Evolutionary conservation across 371 early-diverging fungal species (phyloP), one percentile per base, ranked within the genome.

Genomic region (Actinomortierella wolfii): DNA sequence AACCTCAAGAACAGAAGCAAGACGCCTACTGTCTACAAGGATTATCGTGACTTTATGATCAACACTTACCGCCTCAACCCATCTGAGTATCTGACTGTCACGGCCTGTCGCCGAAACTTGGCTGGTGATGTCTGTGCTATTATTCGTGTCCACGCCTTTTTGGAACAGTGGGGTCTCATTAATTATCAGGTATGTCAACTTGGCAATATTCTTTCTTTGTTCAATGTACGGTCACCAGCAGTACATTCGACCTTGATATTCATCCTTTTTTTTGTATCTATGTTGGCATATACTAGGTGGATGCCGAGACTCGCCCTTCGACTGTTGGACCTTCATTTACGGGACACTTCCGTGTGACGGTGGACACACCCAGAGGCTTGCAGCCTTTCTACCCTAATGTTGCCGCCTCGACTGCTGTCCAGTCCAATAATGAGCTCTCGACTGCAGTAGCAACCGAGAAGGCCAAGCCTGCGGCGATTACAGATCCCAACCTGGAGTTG

Each of bases 151-250:
- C 98, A 98, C 80, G 94, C 97, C 6, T 98, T 99, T 68, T 78
- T 98, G 50, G 99, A 99, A 78, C 98, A 98, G 77, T 99, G 99
- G 99, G 99, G 99, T 1, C 81, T 99, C 42, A 96, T 99, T 68
- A 99, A 99, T 80, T 95, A 94, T 76, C 95, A 98, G 85, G 96
- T 95, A 78, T 59, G 54, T 55, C 49, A 14, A 21, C 34, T 34
- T 34, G 34, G 11, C 34, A 6, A 34, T 9, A 7, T 2, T 23
- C 21, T 21, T 29, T 50, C 23, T n/a, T 2, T 44, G 1, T 39
- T 26, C 44, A 11, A 23, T 40, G 2, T 21, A 13, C 20, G 21
- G 40, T 21, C 18, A 51, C n/a, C 0, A 14, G 7, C 29, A 46
- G 48, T 24, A 24, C n/a, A 43, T 24, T 40, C 51, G 18, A 28